Percentiles rank a stretch among this genome's conserved stretches.
Conservation (phyloP, 2,329 filamentous ascomycete species). For the Truncatella angustata region DNA sequence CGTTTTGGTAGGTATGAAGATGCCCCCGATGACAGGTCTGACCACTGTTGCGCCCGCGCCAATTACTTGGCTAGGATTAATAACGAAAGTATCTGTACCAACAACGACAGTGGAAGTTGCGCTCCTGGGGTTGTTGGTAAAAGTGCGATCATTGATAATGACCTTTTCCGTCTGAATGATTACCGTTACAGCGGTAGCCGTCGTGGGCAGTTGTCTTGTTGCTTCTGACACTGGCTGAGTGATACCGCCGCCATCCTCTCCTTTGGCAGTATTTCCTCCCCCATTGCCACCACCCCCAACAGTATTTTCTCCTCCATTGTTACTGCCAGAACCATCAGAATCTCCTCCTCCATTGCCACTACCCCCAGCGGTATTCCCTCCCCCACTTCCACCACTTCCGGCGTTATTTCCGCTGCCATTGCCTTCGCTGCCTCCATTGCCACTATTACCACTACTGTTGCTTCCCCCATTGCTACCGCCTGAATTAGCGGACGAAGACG, state of each 20-base stretch:
- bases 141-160: conserved; percentile 46
- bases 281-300: not conserved
- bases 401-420: not conserved
- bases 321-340: not conserved
- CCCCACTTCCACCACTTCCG: not conserved
- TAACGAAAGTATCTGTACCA: conserved; percentile 42
- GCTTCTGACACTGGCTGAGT: not conserved
- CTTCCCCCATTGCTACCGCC: not conserved
- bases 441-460: not conserved
- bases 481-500: not conserved
- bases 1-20: conserved; percentile 33
- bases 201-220: not conserved
- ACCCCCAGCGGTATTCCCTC: not conserved
- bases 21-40: conserved; percentile 35
- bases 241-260: not conserved
- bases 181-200: conserved; percentile 34
- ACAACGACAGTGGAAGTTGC: conserved; percentile 42
- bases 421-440: not conserved
- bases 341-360: not conserved
- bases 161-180: conserved; percentile 44
- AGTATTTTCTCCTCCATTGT: not conserved
- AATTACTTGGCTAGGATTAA: conserved; percentile 43
- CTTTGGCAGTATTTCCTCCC: not conserved
- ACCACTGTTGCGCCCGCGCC: conserved; percentile 43
- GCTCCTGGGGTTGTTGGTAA: conserved; percentile 34